These are phyloP conservation scores for Leishmania aethiopica DNA, from an alignment of 208 protist genomes.

Conservation along the genomic window DNA sequence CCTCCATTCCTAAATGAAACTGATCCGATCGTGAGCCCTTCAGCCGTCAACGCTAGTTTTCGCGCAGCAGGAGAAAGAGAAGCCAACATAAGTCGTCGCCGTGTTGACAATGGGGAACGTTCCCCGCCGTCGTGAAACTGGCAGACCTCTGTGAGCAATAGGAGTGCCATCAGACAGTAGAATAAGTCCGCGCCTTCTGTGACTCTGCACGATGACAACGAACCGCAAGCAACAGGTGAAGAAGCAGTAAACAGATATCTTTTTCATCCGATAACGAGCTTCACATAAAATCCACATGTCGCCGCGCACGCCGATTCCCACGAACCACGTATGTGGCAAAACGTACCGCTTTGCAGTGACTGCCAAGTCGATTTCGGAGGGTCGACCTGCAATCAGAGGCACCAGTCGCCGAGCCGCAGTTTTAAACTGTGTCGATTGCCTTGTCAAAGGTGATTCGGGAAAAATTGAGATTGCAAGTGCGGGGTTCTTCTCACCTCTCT, in stretches of 20 bases:
- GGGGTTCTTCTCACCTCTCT: neutral
- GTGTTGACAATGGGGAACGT: neutral
- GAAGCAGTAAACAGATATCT: neutral
- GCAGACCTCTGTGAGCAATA: neutral
- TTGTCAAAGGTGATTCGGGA: accelerated
- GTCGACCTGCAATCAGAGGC: neutral
- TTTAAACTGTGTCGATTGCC: neutral
- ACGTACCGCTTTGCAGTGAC: neutral
- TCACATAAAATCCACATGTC: neutral
- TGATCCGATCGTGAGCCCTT: neutral
- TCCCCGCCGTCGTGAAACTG: neutral
- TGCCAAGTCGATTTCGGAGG: neutral
- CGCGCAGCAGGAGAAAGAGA: constrained; percentile 4
- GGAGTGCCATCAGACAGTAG: neutral
- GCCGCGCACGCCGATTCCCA: neutral
- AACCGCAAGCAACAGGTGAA: neutral
- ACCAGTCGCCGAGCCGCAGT: neutral
- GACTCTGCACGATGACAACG: neutral
- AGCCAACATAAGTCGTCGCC: constrained; percentile 3
- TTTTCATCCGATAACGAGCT: neutral
- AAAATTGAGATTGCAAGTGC: neutral
- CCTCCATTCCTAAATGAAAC: neutral
- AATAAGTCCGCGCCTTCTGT: neutral
- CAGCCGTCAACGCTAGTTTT: neutral
- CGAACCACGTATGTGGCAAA: neutral